Evolutionary conservation across 176 grass and related monocot genomes (phyloP).

Genomic region (Phoenix dactylifera): DNA sequence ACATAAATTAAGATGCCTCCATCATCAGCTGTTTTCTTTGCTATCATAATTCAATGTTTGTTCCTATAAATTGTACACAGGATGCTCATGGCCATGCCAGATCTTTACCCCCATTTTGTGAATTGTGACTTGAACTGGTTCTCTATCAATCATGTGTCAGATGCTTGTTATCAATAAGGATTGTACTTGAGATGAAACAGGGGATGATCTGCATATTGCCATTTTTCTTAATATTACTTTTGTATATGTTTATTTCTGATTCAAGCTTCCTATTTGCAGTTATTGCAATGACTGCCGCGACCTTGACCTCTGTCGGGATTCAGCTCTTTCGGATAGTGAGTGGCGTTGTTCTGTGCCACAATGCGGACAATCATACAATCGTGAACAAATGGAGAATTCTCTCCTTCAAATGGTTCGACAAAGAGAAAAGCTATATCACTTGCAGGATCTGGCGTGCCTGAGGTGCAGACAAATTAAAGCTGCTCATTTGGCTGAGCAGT

Average conservation of each 20-base stretch:
- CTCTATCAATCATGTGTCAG: too few species aligned
- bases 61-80: too few species aligned
- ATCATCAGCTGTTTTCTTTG: too few species aligned
- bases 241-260: neutral
- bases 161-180: too few species aligned
- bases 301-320: constrained; percentile 71
- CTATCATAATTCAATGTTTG: too few species aligned
- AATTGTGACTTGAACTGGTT: too few species aligned
- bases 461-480: constrained; percentile 89
- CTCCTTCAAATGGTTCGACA: constrained; percentile 81
- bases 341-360: constrained; percentile 47
- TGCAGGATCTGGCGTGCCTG: constrained; percentile 79
- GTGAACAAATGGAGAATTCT: constrained; percentile 69
- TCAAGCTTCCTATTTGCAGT: constrained; percentile 27
- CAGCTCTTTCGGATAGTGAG: constrained; percentile 39
- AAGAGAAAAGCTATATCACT: constrained; percentile 87
- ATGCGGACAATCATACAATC: constrained; percentile 75
- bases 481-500: constrained; percentile 69
- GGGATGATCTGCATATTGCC: too few species aligned
- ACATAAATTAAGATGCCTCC: too few species aligned
- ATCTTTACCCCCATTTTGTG: too few species aligned
- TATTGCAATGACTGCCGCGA: constrained; percentile 94
- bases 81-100: too few species aligned
- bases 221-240: too few species aligned
- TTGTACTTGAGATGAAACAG: too few species aligned